A percentile compares a stretch with the other conserved stretches of the same genome.
These are phyloP conservation scores for Podaxis mareebaensis DNA, from an alignment of 768 basidiomycete species.

Conservation along the genomic window DNA sequence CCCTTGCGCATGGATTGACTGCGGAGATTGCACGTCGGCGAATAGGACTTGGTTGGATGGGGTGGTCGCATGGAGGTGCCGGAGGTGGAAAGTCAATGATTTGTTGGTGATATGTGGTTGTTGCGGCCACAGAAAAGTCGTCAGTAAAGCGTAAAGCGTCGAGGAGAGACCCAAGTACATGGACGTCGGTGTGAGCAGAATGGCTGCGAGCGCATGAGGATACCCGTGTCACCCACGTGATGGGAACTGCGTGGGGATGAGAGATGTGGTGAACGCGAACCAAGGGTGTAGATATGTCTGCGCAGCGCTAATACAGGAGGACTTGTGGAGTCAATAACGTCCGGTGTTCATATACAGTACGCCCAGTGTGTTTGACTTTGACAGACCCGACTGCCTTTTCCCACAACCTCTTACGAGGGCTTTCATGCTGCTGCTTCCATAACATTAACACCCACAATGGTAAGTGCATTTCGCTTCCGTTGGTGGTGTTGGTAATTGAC, in stretches of 20 bases:
- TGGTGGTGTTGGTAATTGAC: no score
- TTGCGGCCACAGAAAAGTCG: conserved; percentile 41
- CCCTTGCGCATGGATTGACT: conserved; percentile 18
- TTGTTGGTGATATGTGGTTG: conserved; percentile 26
- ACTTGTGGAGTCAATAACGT: no score
- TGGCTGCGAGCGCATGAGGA: not conserved
- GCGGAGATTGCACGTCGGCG: conserved; percentile 40
- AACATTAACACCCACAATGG: no score
- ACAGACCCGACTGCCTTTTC: no score
- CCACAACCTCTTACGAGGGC: no score
- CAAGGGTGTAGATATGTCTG: no score
- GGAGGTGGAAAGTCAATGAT: conserved; percentile 57
- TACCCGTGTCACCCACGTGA: conserved; percentile 1
- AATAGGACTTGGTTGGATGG: conserved; percentile 60
- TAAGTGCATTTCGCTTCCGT: no score
- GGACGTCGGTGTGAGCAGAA: not conserved
- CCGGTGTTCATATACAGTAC: no score
- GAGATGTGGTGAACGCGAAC: no score
- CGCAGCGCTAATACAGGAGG: no score
- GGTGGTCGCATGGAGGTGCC: conserved; percentile 62
- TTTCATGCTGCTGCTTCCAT: no score
- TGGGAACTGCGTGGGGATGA: not conserved
- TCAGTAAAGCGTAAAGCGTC: conserved; percentile 42
- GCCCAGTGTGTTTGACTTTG: no score
- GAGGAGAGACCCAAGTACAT: conserved; percentile 41